Evolutionary conservation across 1,284 basidiomycete genomes (phyloP).

Genomic region (Mycena citricolor): DNA sequence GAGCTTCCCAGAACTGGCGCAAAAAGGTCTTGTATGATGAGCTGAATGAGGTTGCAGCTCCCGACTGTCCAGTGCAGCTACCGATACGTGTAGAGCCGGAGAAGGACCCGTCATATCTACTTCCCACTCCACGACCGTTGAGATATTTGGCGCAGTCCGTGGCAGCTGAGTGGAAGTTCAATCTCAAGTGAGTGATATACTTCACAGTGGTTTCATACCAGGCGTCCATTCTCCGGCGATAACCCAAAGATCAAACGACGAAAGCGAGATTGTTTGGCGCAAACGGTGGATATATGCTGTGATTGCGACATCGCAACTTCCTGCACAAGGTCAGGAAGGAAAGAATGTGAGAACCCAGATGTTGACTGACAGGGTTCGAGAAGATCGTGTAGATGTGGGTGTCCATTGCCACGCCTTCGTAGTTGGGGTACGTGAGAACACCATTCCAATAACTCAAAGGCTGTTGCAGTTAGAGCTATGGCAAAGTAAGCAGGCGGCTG

Average conservation of each 20-base stretch:
- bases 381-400: conserved; percentile 86
- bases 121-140: conserved; percentile 68
- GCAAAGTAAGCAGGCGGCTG: background rate
- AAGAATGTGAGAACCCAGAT: conserved; percentile 4
- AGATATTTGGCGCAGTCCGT: conserved; percentile 86
- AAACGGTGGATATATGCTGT: conserved; percentile 70
- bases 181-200: background rate
- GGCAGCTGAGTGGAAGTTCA: conserved; percentile 50
- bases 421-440: conserved; percentile 60
- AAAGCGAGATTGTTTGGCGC: conserved; percentile 49
- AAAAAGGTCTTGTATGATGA: conserved; percentile 82
- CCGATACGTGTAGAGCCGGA: conserved; percentile 46
- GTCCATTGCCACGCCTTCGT: conserved; percentile 77
- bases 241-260: conserved; percentile 64
- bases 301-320: conserved; percentile 50
- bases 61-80: conserved; percentile 73
- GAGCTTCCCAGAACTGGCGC: conserved; percentile 83
- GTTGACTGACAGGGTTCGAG: conserved; percentile 47
- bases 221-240: conserved; percentile 87
- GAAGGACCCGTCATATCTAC: conserved; percentile 76
- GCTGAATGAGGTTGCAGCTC: conserved; percentile 71
- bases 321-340: conserved; percentile 31
- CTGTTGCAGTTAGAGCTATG: conserved; percentile 40
- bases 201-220: conserved; percentile 5
- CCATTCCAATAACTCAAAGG: conserved; percentile 72